phyloP scores from a whole-genome alignment of 1,284 basidiomycete genomes.

The Ceratobasidium sp. region DNA sequence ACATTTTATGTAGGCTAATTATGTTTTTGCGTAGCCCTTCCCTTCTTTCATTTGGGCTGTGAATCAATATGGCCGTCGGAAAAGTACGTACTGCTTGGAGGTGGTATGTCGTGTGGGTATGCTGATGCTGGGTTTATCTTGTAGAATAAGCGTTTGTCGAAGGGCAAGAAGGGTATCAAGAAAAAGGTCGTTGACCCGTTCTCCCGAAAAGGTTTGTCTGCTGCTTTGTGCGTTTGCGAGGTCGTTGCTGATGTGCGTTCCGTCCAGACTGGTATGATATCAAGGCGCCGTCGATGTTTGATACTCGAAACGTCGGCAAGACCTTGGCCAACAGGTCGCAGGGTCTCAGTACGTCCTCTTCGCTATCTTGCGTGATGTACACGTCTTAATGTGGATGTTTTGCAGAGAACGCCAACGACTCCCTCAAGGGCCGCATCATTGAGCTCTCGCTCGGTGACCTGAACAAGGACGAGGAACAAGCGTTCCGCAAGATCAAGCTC shows the following conservation, averaged over 20 bases:
- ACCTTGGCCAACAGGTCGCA: conserved; percentile 98
- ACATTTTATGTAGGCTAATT: background rate
- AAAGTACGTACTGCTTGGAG: conserved; percentile 22
- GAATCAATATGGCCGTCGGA: conserved; percentile 39
- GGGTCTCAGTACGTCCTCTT: conserved; percentile 85
- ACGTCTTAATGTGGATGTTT: conserved; percentile 41
- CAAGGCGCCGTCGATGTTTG: conserved; percentile 98
- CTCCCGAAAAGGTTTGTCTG: conserved; percentile 87
- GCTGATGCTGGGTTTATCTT: conserved; percentile 33
- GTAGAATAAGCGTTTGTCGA: conserved; percentile 98
- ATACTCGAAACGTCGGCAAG: conserved; percentile 97
- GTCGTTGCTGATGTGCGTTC: conserved; percentile 12
- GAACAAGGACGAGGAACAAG: conserved; percentile 99
- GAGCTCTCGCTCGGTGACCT: conserved; percentile 98
- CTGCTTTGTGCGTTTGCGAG: background rate
- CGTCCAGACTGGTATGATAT: conserved; percentile 98
- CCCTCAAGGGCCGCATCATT: conserved; percentile 95
- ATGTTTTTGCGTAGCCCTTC: background rate
- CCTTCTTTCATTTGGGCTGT: conserved; percentile 34
- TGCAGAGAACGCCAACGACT: conserved; percentile 98
- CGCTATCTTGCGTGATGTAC: background rate
- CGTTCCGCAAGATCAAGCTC: conserved; percentile 99
- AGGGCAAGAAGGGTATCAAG: conserved; percentile 99
- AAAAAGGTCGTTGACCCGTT: conserved; percentile 99
- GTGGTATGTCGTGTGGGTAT: background rate